phyloP scores from a whole-genome alignment of 345 rosid species.

The Schrenkiella parvula region DNA sequence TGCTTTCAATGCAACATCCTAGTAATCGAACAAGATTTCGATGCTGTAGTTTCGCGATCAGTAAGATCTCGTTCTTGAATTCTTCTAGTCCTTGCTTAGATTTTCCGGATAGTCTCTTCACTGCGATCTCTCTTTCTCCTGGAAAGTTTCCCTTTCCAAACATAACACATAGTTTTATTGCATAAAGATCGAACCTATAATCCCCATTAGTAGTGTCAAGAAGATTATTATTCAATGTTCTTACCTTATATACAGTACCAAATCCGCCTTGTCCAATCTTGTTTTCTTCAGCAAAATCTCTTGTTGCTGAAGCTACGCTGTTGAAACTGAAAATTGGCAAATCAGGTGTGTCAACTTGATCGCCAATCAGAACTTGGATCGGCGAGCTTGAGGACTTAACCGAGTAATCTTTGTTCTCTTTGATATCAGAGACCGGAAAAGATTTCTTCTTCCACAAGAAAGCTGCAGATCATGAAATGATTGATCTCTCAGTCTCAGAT shows the following conservation, averaged over 20 bases:
- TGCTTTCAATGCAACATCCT: slow-evolving; percentile 38
- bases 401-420: slow-evolving; percentile 38
- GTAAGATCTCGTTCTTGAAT: slow-evolving; percentile 40
- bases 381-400: slow-evolving; percentile 41
- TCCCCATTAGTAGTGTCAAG: background rate
- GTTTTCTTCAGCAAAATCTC: slow-evolving; percentile 58
- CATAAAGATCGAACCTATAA: background rate
- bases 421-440: slow-evolving; percentile 21
- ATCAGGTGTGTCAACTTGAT: slow-evolving; percentile 49
- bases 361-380: slow-evolving; percentile 40
- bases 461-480: slow-evolving; percentile 18
- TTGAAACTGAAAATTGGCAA: slow-evolving; percentile 45
- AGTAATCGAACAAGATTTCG: slow-evolving; percentile 40
- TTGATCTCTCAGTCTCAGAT: background rate
- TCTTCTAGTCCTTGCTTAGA: slow-evolving; percentile 42
- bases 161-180: background rate
- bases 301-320: slow-evolving; percentile 48
- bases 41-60: slow-evolving; percentile 46
- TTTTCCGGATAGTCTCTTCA: slow-evolving; percentile 39
- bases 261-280: slow-evolving; percentile 85
- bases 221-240: background rate
- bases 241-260: slow-evolving; percentile 85
- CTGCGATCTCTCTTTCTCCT: slow-evolving; percentile 36
- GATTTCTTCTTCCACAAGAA: slow-evolving; percentile 33
- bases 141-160: slow-evolving; percentile 37